These are phyloP conservation scores for Ulota crispa DNA, from an alignment of 225 moss, liverwort and hornwort species.

Conservation along the genomic window DNA sequence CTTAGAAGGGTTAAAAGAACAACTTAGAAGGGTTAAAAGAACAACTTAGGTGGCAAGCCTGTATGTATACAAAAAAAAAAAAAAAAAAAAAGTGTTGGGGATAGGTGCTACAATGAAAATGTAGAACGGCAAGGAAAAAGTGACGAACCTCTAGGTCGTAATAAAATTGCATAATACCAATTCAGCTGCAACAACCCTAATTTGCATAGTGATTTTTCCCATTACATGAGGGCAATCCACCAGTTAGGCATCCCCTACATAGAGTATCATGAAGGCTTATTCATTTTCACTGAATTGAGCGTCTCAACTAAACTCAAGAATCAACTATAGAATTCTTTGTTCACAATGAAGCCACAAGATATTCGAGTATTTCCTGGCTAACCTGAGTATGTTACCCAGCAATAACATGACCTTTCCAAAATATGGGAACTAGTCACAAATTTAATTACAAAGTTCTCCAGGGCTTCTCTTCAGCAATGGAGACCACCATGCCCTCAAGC, in stretches of 20 bases:
- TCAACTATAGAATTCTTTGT: slow-evolving; percentile 30
- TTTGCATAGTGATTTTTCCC: slow-evolving; percentile 1
- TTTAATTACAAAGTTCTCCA: slow-evolving; percentile 76
- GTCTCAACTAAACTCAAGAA: slow-evolving; percentile 33
- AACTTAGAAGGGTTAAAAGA: too few species aligned
- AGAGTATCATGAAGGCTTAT: slow-evolving; percentile 38
- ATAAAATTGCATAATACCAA: slow-evolving; percentile 4
- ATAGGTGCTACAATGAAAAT: not conserved
- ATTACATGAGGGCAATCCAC: not conserved
- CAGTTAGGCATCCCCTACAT: slow-evolving; percentile 19
- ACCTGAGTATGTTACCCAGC: slow-evolving; percentile 14
- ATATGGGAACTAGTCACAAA: not conserved
- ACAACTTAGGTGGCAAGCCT: too few species aligned
- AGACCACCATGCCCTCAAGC: slow-evolving; percentile 94
- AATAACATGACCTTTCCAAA: slow-evolving; percentile 20
- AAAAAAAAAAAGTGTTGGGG: too few species aligned
- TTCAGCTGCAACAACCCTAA: slow-evolving; percentile 19
- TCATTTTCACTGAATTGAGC: slow-evolving; percentile 36
- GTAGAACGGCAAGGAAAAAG: not conserved
- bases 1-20: too few species aligned
- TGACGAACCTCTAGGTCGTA: slow-evolving; percentile 9
- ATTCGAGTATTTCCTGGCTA: slow-evolving; percentile 19
- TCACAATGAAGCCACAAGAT: slow-evolving; percentile 16
- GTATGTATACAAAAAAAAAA: too few species aligned
- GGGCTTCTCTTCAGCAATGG: slow-evolving; percentile 84